Percentiles rank a stretch among this genome's conserved stretches.
Conservation (phyloP, 1,284 basidiomycete species). For the Cryptococcus depauperatus region DNA sequence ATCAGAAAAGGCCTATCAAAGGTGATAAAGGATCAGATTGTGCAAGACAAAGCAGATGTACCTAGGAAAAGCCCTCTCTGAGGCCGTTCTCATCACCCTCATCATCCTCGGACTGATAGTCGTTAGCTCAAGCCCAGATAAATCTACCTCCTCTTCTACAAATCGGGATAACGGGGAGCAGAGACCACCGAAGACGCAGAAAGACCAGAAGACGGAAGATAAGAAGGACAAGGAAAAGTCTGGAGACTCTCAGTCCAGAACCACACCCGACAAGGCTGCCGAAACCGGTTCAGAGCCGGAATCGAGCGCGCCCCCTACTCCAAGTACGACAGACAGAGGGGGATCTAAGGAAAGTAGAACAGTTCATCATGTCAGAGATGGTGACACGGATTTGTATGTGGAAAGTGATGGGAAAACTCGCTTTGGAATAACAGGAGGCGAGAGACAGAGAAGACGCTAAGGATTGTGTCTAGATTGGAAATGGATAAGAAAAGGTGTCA, state of each 20-base stretch:
- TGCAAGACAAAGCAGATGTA: background rate
- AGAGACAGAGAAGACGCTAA: no score
- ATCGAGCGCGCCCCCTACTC: background rate
- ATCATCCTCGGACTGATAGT: slow-evolving; percentile 6
- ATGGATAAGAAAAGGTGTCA: no score
- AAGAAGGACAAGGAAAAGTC: background rate
- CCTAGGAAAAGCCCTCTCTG: slow-evolving; percentile 10
- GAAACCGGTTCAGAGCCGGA: background rate
- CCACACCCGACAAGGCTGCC: no score
- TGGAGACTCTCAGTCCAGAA: background rate
- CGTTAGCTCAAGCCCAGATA: background rate
- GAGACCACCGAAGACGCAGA: background rate
- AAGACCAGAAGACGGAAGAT: background rate
- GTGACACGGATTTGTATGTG: background rate
- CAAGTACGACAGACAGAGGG: background rate
- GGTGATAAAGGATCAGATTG: no score
- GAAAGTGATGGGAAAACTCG: background rate
- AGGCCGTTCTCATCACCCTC: slow-evolving; percentile 11
- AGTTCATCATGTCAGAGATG: no score
- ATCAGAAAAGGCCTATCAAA: no score
- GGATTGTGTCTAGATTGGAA: no score
- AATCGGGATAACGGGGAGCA: background rate
- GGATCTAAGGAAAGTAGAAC: background rate
- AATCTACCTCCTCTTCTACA: background rate
- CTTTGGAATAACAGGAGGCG: background rate